These are phyloP conservation scores for Limnomonas spitsbergensis DNA, from an alignment of 139 green algal genomes.

Conservation along the genomic window DNA sequence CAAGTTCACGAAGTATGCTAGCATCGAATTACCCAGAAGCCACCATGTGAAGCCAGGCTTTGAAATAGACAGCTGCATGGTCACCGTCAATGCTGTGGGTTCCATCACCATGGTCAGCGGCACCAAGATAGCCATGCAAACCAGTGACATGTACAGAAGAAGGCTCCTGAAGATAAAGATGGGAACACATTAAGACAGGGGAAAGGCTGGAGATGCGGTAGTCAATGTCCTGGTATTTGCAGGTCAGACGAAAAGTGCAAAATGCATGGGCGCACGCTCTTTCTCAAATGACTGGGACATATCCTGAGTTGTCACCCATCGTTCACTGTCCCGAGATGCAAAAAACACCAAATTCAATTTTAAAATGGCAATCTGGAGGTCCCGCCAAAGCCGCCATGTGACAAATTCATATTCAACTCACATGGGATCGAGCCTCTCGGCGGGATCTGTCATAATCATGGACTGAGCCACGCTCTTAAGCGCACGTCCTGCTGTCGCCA, in stretches of 20 bases:
- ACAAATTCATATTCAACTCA: constrained; percentile 80
- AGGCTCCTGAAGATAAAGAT: no score
- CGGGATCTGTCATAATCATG: constrained; percentile 47
- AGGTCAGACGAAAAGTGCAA: no score
- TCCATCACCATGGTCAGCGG: constrained; percentile 71
- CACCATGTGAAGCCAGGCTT: constrained; percentile 54
- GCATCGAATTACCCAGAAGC: constrained; percentile 78
- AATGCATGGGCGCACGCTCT: no score
- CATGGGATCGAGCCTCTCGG: constrained; percentile 86
- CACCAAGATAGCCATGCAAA: constrained; percentile 56
- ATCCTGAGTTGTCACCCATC: no score
- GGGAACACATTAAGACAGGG: no score
- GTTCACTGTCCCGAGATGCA: not conserved
- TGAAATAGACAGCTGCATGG: not conserved
- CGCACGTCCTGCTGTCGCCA: constrained; percentile 59
- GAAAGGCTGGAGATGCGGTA: no score
- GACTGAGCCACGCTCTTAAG: constrained; percentile 80
- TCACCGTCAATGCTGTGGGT: constrained; percentile 26
- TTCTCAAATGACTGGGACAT: no score
- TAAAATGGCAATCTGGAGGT: no score
- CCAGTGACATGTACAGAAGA: not conserved
- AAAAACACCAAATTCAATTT: constrained; percentile 10
- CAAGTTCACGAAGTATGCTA: constrained; percentile 94
- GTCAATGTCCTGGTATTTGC: no score
- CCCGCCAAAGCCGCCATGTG: constrained; percentile 88